These are phyloP conservation scores for Vitis hybrid DNA, from an alignment of 177 flowering plant species.

Conservation along the genomic window DNA sequence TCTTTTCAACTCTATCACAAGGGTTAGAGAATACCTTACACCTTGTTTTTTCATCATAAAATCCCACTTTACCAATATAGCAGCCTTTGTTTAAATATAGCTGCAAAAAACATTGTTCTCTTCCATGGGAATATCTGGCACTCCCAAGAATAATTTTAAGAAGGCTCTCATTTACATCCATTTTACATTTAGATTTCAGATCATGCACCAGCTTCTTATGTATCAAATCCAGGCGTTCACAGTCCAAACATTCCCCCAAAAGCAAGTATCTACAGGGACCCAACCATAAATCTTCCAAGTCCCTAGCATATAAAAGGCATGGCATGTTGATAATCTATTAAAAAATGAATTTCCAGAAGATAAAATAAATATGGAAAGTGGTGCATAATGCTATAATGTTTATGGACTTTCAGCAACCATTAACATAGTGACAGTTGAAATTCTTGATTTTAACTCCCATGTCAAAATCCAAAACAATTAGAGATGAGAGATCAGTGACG, in stretches of 20 bases:
- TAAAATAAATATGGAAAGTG: not conserved
- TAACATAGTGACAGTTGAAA: no score
- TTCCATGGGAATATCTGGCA: no score
- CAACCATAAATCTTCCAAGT: constrained; percentile 82
- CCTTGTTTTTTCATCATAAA: no score
- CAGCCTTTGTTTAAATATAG: no score
- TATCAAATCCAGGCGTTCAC: constrained; percentile 31
- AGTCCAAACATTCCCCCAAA: constrained; percentile 53
- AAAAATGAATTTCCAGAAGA: not conserved
- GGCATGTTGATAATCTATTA: not conserved
- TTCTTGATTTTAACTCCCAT: no score
- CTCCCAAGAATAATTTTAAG: constrained; percentile 35
- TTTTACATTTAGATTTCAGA: constrained; percentile 43
- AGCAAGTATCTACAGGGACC: constrained; percentile 84
- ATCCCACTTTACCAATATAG: no score
- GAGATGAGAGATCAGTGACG: no score
- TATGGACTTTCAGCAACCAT: no score
- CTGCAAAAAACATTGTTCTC: no score
- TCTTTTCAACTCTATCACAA: no score
- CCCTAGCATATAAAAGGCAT: constrained; percentile 36
- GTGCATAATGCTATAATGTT: not conserved
- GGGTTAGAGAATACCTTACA: no score
- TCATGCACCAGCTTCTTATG: constrained; percentile 42
- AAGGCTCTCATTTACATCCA: constrained; percentile 46
- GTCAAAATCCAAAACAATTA: no score